Conservation (phyloP, 306 rosid species). For the Vigna radiata region DNA sequence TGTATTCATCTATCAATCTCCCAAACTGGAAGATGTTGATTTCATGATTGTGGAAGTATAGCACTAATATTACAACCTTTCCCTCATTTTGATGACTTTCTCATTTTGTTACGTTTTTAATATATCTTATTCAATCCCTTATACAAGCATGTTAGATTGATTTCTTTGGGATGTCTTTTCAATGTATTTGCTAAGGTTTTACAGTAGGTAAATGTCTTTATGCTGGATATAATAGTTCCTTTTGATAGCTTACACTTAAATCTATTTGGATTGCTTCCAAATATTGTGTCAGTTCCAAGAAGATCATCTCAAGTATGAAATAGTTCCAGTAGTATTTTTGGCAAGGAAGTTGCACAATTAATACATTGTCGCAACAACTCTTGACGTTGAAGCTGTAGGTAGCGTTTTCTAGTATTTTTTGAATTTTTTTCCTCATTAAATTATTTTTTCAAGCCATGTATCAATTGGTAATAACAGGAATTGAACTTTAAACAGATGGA, state of each 20-base stretch:
- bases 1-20: constrained; percentile 8
- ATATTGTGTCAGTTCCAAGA: neutral
- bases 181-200: neutral
- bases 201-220: neutral
- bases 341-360: neutral
- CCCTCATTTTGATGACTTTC: neutral
- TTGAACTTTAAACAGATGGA: neutral
- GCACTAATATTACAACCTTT: neutral
- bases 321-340: neutral
- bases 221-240: neutral
- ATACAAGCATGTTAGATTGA: neutral
- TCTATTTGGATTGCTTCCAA: neutral
- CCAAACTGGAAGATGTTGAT: neutral
- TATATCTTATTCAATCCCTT: neutral
- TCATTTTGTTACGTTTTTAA: neutral
- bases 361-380: neutral
- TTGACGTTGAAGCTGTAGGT: neutral
- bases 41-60: neutral
- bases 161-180: neutral
- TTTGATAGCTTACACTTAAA: neutral
- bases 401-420: neutral
- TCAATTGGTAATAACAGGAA: neutral
- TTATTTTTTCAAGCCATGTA: neutral
- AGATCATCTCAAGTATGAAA: neutral
- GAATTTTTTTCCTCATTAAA: neutral